These are phyloP conservation scores for Pezizomycotina sp. DNA, from an alignment of 2,329 filamentous ascomycete genomes.

Conservation along the genomic window DNA sequence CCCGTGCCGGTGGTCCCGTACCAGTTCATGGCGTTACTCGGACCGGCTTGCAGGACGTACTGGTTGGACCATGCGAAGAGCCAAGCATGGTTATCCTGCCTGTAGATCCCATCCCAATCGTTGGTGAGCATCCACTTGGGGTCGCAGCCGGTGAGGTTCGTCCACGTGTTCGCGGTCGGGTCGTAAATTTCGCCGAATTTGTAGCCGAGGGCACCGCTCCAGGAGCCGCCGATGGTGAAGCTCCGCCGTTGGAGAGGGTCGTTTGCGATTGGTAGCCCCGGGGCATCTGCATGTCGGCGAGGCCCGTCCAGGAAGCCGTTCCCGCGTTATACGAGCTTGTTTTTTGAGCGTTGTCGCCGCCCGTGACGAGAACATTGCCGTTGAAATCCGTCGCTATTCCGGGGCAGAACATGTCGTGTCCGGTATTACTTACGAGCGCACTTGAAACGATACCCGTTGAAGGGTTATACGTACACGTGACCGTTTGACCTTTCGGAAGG, in stretches of 20 bases:
- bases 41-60: constrained; percentile 40
- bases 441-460: too few relatives aligned
- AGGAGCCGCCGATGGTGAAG: constrained; percentile 44
- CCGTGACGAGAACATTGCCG: too few relatives aligned
- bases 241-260: constrained; percentile 38
- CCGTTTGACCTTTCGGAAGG: too few relatives aligned
- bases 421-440: too few relatives aligned
- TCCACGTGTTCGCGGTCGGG: constrained; percentile 35
- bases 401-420: too few relatives aligned
- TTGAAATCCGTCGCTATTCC: too few relatives aligned
- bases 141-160: constrained; percentile 30
- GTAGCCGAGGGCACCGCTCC: constrained; percentile 34
- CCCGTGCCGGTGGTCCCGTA: constrained; percentile 35
- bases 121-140: constrained; percentile 37
- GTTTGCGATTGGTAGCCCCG: constrained; percentile 40
- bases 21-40: constrained; percentile 41
- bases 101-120: constrained; percentile 32
- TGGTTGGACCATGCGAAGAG: constrained; percentile 36
- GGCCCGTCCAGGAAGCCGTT: constrained; percentile 30
- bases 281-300: constrained; percentile 32
- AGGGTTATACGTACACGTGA: too few relatives aligned
- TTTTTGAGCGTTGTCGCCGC: constrained; percentile 32
- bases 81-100: constrained; percentile 40
- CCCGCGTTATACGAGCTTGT: constrained; percentile 36
- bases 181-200: constrained; percentile 44